These are phyloP conservation scores for Adenanthera pavonina DNA, from an alignment of 306 rosid species.

Conservation along the genomic window DNA sequence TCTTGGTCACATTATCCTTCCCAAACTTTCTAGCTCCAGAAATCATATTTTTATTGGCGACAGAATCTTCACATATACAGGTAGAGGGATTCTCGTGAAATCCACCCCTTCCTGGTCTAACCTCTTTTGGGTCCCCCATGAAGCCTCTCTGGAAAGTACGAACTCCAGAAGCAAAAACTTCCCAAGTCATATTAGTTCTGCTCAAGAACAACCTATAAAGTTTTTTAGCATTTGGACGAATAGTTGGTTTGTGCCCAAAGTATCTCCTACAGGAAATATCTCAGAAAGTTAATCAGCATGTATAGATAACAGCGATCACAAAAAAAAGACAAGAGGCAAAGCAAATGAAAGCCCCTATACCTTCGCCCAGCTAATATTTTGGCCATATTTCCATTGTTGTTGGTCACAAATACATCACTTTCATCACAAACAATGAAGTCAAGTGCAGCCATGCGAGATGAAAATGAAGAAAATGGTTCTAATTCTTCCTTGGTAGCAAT, in stretches of 20 bases:
- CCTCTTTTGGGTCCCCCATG: constrained; percentile 94
- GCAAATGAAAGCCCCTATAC: constrained; percentile 47
- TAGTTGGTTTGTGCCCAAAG: constrained; percentile 97
- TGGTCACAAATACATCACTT: constrained; percentile 97
- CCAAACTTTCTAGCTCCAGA: constrained; percentile 58
- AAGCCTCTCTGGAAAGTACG: constrained; percentile 91
- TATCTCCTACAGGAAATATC: constrained; percentile 72
- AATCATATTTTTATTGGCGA: constrained; percentile 50
- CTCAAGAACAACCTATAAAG: constrained; percentile 72
- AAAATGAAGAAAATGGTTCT: constrained; percentile 82
- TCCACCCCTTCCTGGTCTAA: constrained; percentile 94
- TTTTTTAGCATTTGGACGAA: constrained; percentile 97
- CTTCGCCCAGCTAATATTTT: constrained; percentile 95
- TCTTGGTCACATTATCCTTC: constrained; percentile 54
- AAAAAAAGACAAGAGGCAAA: neutral
- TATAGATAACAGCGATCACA: constrained; percentile 22
- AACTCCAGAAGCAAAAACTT: constrained; percentile 73
- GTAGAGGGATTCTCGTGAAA: constrained; percentile 95
- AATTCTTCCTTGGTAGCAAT: constrained; percentile 82
- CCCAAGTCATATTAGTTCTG: constrained; percentile 89
- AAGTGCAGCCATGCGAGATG: constrained; percentile 99
- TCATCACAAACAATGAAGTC: constrained; percentile 94
- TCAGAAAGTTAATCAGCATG: constrained; percentile 35
- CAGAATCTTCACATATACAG: constrained; percentile 87
- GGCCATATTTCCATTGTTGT: constrained; percentile 99